These are phyloP conservation scores for Puccinia novopanici DNA, from an alignment of 1,284 basidiomycete species.

Conservation along the genomic window DNA sequence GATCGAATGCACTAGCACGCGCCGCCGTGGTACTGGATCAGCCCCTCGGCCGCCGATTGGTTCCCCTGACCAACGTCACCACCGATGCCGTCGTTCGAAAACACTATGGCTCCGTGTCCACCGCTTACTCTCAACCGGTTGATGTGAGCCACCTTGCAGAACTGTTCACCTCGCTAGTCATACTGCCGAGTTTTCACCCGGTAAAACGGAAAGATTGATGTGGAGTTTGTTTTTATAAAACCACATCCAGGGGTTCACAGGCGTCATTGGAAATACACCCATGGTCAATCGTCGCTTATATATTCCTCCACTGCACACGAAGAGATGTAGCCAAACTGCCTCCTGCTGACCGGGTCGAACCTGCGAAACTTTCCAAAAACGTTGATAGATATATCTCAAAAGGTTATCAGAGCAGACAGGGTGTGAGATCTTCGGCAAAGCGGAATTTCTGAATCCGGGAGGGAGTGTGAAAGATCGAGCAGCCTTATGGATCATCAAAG, in stretches of 20 bases:
- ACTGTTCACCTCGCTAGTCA: not conserved
- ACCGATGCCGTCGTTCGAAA: not conserved
- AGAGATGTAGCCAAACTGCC: not conserved
- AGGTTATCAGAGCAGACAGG: slow-evolving; percentile 83
- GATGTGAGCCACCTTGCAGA: not conserved
- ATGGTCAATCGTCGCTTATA: not conserved
- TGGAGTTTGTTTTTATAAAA: not conserved
- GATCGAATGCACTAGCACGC: not conserved
- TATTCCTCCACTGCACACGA: not conserved
- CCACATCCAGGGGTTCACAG: slow-evolving; percentile 38
- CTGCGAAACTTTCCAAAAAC: not conserved
- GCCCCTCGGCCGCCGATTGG: not conserved
- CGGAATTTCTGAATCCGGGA: slow-evolving; percentile 98
- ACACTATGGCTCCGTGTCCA: not conserved
- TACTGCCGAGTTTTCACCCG: not conserved
- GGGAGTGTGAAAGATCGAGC: slow-evolving; percentile 98
- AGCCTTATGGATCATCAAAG: slow-evolving; percentile 81
- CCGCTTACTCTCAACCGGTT: slow-evolving; percentile 27
- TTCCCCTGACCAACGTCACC: not conserved
- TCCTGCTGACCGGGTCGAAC: not conserved
- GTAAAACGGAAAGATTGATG: not conserved
- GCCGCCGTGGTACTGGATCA: not conserved
- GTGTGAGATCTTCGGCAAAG: slow-evolving; percentile 87
- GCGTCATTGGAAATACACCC: slow-evolving; percentile 45
- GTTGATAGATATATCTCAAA: slow-evolving; percentile 64